Base-by-base conservation (phyloP, 2,329 filamentous ascomycete genomes). In the Fusarium sp. region DNA sequence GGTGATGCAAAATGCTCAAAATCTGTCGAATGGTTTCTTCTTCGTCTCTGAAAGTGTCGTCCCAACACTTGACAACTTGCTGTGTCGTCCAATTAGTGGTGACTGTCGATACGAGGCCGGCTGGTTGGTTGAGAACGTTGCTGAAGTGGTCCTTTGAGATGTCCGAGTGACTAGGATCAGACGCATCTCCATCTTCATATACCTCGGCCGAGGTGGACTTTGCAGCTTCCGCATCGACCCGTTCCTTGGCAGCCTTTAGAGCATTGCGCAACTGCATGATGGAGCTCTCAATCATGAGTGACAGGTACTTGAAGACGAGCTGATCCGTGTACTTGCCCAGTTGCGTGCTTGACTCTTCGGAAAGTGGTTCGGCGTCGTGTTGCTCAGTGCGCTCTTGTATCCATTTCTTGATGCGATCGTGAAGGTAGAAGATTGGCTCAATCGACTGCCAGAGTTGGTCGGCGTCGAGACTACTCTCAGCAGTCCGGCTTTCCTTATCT, bases 221-320 rank as follows among this genome's bases (percentile, higher is more conserved):
- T 90, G 79, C 79, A 10, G 79, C 79, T 22, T 80, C 79, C 13
- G 78, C 77, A 16, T 80, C 79, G 4, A 80, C 79, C 0, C 76
- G 72, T 2, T 79, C 76, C 54, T 80, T 80, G 1, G 79, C 79
- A 1, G 79, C 79, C 31, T 71, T 97, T 33, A 98, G 87, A 27
- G 91, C 90, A 77, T 94, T 91, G 13, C 94, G 95, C 5, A 95
- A 92, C 52, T 93, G 90, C 64, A 92, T 92, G 81, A 98, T 97
- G 79, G 98, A 92, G 2, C 95, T 95, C 67, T 94, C 91, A 69
- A 98, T 89, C 83, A 96, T 97, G 0, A 96, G 95, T 1, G 95
- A 94, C 20, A 98, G 87, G 1, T 98, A 88, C 9, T 94, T 94
- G 75, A 98, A 89, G 52, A 98, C 90, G 80, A 98, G 97, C 83